These are phyloP conservation scores for Dentipellis sp. DNA, from an alignment of 768 basidiomycete species.

Conservation along the genomic window DNA sequence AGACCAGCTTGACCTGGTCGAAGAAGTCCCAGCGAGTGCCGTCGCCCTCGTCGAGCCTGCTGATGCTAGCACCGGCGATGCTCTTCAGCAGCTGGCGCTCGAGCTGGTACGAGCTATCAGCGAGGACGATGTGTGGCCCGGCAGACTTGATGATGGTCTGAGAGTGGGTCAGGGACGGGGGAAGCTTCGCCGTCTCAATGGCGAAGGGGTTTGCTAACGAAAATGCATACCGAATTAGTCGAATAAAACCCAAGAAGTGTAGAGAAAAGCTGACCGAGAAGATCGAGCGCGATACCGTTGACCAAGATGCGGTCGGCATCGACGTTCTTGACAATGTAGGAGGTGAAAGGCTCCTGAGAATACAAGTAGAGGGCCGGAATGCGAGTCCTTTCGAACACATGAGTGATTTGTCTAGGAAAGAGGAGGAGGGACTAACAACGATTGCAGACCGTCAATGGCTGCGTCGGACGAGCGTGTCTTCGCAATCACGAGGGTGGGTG, in stretches of 20 bases:
- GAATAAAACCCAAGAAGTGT: not conserved
- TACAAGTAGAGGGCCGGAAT: slow-evolving; percentile 2
- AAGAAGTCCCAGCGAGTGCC: slow-evolving; percentile 2
- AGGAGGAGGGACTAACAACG: not conserved
- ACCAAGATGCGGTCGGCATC: not conserved
- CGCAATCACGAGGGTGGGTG: not conserved
- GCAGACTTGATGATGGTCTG: not conserved
- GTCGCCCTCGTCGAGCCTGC: not conserved
- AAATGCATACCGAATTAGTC: not conserved
- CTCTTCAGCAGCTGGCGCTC: not conserved
- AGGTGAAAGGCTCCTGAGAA: not conserved
- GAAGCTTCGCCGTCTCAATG: not conserved
- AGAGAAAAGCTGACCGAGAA: slow-evolving; percentile 1
- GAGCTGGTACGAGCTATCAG: not conserved
- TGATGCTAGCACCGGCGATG: not conserved
- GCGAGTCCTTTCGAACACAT: not conserved
- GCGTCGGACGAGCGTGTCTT: not conserved
- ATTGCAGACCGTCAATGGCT: slow-evolving; percentile 3
- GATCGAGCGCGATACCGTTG: not conserved
- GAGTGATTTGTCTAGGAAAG: not conserved
- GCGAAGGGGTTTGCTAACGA: not conserved
- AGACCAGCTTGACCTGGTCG: not conserved
- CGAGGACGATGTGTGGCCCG: not conserved
- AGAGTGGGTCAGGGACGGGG: not conserved
- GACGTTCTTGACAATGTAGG: not conserved